Evolutionary conservation across 1,284 basidiomycete genomes (phyloP).

Genomic region (Apiotrichum mycotoxinovorans): DNA sequence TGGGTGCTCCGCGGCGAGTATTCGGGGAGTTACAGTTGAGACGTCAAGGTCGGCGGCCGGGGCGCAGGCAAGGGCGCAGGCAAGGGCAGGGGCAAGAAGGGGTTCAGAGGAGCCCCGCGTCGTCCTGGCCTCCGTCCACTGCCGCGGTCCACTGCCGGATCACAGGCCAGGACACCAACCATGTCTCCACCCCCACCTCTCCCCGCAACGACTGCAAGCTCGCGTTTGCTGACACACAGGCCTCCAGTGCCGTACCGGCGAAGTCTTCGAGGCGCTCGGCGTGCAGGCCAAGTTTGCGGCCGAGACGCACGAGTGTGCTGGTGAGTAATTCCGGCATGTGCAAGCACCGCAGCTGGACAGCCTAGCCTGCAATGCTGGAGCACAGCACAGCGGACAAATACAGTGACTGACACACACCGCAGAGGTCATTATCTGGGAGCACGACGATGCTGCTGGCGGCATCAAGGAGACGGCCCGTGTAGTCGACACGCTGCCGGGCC

Average conservation of each 20-base stretch:
- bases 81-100: too few relatives aligned
- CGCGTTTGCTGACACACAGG: conserved; percentile 1
- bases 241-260: conserved; percentile 35
- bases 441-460: conserved; percentile 18
- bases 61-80: too few relatives aligned
- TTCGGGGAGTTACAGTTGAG: too few relatives aligned
- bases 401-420: background rate
- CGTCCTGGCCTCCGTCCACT: background rate
- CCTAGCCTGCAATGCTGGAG: background rate
- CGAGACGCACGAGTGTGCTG: conserved; percentile 27
- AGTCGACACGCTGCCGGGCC: conserved; percentile 31
- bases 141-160: background rate
- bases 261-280: conserved; percentile 36
- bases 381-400: too few relatives aligned
- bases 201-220: too few relatives aligned
- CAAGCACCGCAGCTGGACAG: background rate
- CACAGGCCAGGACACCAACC: too few relatives aligned
- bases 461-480: conserved; percentile 31
- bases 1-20: too few relatives aligned
- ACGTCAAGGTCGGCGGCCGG: too few relatives aligned
- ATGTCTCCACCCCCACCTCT: too few relatives aligned
- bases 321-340: conserved; percentile 1
- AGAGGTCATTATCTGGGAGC: conserved; percentile 36
- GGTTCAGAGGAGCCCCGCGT: too few relatives aligned
- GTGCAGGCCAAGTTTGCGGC: conserved; percentile 27